Conservation (phyloP, 1,284 basidiomycete genomes). For the Wallemia ichthyophaga region DNA sequence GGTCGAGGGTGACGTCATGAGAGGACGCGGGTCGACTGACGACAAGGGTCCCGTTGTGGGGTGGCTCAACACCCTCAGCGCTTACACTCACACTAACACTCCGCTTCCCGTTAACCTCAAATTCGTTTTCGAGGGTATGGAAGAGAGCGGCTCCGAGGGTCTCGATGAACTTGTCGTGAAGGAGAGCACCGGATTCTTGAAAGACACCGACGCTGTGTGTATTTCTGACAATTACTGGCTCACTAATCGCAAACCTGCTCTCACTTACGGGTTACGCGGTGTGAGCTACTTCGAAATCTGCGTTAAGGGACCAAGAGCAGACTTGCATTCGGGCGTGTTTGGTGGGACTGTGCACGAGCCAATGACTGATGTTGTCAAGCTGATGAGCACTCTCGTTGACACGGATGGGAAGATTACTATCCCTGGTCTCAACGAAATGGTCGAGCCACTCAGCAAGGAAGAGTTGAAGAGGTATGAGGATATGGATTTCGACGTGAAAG, state of each 20-base stretch:
- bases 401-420: slow-evolving; percentile 57
- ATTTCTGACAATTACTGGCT: slow-evolving; percentile 24
- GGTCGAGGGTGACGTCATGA: slow-evolving; percentile 31
- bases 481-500: slow-evolving; percentile 36
- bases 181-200: slow-evolving; percentile 60
- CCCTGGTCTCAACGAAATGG: slow-evolving; percentile 71
- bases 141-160: slow-evolving; percentile 79
- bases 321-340: slow-evolving; percentile 76
- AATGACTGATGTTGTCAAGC: slow-evolving; percentile 7
- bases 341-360: slow-evolving; percentile 60
- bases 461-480: slow-evolving; percentile 43
- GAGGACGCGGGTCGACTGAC: slow-evolving; percentile 66
- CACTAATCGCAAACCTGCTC: slow-evolving; percentile 10
- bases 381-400: slow-evolving; percentile 39
- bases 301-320: slow-evolving; percentile 53
- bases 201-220: slow-evolving; percentile 76
- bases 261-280: slow-evolving; percentile 33
- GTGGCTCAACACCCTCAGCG: slow-evolving; percentile 84
- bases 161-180: slow-evolving; percentile 62
- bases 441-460: slow-evolving; percentile 38
- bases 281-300: slow-evolving; percentile 64
- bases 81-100: slow-evolving; percentile 38
- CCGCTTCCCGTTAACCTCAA: slow-evolving; percentile 77
- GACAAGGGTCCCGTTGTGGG: slow-evolving; percentile 59
- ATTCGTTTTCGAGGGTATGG: slow-evolving; percentile 92